These are phyloP conservation scores for Hypoxylon rickii DNA, from an alignment of 495 filamentous ascomycete genomes.

Conservation along the genomic window DNA sequence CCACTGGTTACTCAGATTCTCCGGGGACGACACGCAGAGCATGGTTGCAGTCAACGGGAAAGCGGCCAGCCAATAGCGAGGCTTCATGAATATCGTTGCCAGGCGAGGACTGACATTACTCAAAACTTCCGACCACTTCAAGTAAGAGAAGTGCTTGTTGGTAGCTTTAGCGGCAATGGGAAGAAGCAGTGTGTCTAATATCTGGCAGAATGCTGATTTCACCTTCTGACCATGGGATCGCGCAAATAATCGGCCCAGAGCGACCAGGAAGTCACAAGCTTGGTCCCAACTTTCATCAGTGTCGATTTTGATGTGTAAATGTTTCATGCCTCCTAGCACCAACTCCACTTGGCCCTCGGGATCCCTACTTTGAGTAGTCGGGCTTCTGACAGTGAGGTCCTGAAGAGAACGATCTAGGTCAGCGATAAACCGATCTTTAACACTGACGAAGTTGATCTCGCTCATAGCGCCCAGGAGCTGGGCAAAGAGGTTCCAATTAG, in stretches of 20 bases:
- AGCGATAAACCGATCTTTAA: constrained; percentile 75
- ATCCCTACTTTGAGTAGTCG: constrained; percentile 59
- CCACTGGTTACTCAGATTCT: constrained; percentile 85
- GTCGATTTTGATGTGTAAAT: constrained; percentile 73
- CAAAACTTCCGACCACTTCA: constrained; percentile 85
- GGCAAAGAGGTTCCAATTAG: constrained; percentile 93
- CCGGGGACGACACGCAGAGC: constrained; percentile 83
- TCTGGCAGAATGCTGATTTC: constrained; percentile 92
- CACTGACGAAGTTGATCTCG: constrained; percentile 81
- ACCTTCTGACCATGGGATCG: constrained; percentile 83
- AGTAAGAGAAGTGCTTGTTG: constrained; percentile 71
- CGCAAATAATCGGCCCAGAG: constrained; percentile 78
- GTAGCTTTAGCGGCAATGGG: constrained; percentile 79
- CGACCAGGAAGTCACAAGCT: constrained; percentile 85
- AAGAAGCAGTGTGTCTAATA: constrained; percentile 84
- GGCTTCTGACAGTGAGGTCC: constrained; percentile 68
- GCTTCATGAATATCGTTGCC: constrained; percentile 82
- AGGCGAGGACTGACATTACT: constrained; percentile 74
- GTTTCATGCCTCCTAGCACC: constrained; percentile 86
- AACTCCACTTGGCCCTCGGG: constrained; percentile 80
- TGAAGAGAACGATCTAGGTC: constrained; percentile 80
- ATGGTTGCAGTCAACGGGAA: constrained; percentile 85
- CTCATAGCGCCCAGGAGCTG: constrained; percentile 95
- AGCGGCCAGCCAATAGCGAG: constrained; percentile 83
- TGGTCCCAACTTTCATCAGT: constrained; percentile 79